A percentile compares a stretch with the other conserved stretches of the same genome.
These are phyloP conservation scores for Mycotypha africana DNA, from an alignment of 371 early-diverging fungal species.

Conservation along the genomic window DNA sequence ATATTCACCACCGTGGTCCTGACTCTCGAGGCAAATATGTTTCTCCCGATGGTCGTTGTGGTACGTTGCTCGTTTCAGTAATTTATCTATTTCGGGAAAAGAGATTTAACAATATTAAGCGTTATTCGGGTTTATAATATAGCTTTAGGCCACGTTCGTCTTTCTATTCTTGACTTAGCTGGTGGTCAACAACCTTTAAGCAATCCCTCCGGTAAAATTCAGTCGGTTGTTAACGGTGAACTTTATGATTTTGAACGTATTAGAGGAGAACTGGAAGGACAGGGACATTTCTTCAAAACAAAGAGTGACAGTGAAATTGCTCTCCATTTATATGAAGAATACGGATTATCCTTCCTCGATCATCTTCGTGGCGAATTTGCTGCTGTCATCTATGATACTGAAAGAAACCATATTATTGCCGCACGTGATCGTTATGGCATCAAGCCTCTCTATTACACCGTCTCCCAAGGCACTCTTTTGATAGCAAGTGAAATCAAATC, in stretches of 20 bases:
- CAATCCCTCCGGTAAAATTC: constrained; percentile 2
- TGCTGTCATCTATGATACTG: constrained; percentile 9
- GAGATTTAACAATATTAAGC: too few species aligned
- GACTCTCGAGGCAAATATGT: constrained; percentile 16
- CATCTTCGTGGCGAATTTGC: constrained; percentile 24
- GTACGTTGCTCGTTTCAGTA: too few species aligned
- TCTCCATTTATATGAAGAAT: constrained; percentile 16
- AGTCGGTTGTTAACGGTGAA: constrained; percentile 20
- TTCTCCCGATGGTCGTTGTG: constrained; percentile 17
- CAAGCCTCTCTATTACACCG: constrained; percentile 19
- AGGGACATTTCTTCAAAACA: constrained; percentile 17
- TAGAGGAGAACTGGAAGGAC: constrained; percentile 5
- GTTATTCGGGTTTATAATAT: too few species aligned
- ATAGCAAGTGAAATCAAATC: constrained; percentile 21
- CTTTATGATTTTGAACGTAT: constrained; percentile 22
- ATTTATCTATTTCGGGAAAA: too few species aligned
- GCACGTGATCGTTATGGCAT: constrained; percentile 22
- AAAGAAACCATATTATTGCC: constrained; percentile 7
- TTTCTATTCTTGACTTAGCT: constrained; percentile 19
- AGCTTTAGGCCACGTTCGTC: constrained; percentile 16
- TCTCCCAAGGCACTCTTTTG: constrained; percentile 13
- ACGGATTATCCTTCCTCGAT: constrained; percentile 10
- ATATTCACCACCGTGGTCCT: constrained; percentile 19
- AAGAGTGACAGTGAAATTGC: constrained; percentile 22
- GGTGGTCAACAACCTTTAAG: constrained; percentile 18